Conservation (phyloP, 2,329 filamentous ascomycete genomes). For the Zasmidium angulare region DNA sequence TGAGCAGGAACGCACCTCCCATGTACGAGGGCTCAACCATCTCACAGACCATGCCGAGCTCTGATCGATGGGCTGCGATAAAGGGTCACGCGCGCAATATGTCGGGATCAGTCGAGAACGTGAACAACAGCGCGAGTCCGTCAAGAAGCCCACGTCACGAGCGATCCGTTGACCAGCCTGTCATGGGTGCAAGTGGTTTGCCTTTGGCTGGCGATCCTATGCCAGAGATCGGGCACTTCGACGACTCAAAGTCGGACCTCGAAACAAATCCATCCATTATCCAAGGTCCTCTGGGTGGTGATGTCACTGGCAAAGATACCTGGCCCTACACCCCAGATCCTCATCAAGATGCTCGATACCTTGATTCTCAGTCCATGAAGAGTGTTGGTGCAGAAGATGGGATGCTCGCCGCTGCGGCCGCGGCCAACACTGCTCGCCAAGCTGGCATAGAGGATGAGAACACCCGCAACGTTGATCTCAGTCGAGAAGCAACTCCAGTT, state of each 20-base stretch:
- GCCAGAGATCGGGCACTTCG: conserved; percentile 71
- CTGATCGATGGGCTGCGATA: conserved; percentile 39
- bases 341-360: conserved; percentile 18
- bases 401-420: conserved; percentile 24
- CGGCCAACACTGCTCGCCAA: conserved; percentile 35
- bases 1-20: conserved; percentile 23
- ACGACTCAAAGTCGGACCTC: conserved; percentile 62
- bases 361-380: conserved; percentile 13
- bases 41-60: conserved; percentile 31
- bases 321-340: conserved; percentile 37
- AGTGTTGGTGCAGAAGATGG: conserved; percentile 20
- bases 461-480: conserved; percentile 8
- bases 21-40: conserved; percentile 34
- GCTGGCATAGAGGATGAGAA: conserved; percentile 31
- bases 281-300: conserved; percentile 67
- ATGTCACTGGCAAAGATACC: conserved; percentile 51
- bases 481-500: conserved; percentile 40
- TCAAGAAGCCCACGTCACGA: conserved; percentile 47
- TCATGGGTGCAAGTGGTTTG: conserved; percentile 68
- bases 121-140: conserved; percentile 44
- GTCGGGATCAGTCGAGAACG: conserved; percentile 20
- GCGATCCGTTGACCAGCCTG: conserved; percentile 40
- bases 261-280: conserved; percentile 84
- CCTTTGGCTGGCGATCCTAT: conserved; percentile 69
- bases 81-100: conserved; percentile 44